Percentiles rank a stretch among this genome's conserved stretches.
Evolutionary conservation across 495 filamentous ascomycete species (phyloP).

Genomic region (Tuber calosporum): DNA sequence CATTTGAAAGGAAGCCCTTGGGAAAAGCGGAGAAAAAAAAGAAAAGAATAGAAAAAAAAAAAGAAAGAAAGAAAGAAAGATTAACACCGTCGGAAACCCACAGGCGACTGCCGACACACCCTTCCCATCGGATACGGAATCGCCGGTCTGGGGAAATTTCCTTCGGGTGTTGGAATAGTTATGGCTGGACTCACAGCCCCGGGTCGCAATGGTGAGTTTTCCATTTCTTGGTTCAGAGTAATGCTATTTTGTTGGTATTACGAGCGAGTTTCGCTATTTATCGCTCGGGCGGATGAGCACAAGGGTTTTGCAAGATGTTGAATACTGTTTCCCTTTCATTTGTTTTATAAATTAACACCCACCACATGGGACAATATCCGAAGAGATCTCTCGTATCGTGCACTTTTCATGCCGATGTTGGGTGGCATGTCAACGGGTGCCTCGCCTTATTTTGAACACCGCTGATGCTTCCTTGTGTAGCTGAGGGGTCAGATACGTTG

Average conservation of each 20-base stretch:
- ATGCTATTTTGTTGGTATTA: slow-evolving; percentile 16
- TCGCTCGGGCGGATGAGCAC: slow-evolving; percentile 22
- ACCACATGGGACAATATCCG: slow-evolving; percentile 3
- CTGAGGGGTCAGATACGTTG: slow-evolving; percentile 28
- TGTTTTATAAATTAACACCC: slow-evolving; percentile 1
- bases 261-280: not conserved
- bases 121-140: not conserved
- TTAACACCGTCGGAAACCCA: not conserved
- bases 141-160: not conserved
- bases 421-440: slow-evolving; percentile 15
- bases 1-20: not conserved
- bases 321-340: slow-evolving; percentile 21
- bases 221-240: slow-evolving; percentile 32
- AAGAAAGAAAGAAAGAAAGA: too few relatives aligned
- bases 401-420: slow-evolving; percentile 19
- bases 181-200: slow-evolving; percentile 28
- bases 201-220: slow-evolving; percentile 34
- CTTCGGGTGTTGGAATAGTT: not conserved
- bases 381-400: slow-evolving; percentile 6
- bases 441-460: slow-evolving; percentile 15
- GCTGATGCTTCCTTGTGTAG: slow-evolving; percentile 27
- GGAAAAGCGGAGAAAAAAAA: not conserved
- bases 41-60: not conserved
- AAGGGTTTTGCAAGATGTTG: slow-evolving; percentile 17
- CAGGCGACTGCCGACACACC: not conserved